A percentile compares a stretch with the other conserved stretches of the same genome.
Conservation (phyloP, 2,329 filamentous ascomycete genomes). For the Colletotrichum falcatum region DNA sequence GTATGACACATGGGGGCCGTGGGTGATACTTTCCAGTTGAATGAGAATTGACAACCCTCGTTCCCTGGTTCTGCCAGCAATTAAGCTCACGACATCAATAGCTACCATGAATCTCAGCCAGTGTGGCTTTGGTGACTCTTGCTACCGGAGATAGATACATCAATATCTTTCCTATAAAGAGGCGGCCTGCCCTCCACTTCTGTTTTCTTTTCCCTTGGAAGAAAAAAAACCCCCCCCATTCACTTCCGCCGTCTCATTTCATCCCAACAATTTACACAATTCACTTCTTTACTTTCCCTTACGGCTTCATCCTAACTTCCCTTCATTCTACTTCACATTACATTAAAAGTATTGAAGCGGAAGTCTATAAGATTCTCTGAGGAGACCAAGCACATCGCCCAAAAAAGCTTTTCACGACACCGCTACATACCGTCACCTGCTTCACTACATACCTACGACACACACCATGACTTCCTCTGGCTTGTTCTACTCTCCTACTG, state of each 20-base stretch:
- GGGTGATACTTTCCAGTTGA: no score
- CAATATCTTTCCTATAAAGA: not conserved
- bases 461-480: not conserved
- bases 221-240: no score
- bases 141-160: not conserved
- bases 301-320: fast-evolving
- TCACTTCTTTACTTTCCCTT: not conserved
- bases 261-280: not conserved
- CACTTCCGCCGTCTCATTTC: not conserved
- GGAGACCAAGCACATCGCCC: not conserved
- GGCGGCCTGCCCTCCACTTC: fast-evolving
- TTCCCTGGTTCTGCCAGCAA: not conserved
- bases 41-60: no score
- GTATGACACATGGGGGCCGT: no score
- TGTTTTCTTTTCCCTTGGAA: not conserved
- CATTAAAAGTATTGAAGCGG: no score
- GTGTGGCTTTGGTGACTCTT: no score
- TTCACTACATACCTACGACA: not conserved
- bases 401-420: not conserved
- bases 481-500: slow-evolving; percentile 6
- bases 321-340: no score
- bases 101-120: not conserved
- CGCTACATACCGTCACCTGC: no score
- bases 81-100: not conserved
- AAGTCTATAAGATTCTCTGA: no score